Base-by-base conservation (phyloP, 371 early-diverging fungal species). In the Capillidium rhysosporum region DNA sequence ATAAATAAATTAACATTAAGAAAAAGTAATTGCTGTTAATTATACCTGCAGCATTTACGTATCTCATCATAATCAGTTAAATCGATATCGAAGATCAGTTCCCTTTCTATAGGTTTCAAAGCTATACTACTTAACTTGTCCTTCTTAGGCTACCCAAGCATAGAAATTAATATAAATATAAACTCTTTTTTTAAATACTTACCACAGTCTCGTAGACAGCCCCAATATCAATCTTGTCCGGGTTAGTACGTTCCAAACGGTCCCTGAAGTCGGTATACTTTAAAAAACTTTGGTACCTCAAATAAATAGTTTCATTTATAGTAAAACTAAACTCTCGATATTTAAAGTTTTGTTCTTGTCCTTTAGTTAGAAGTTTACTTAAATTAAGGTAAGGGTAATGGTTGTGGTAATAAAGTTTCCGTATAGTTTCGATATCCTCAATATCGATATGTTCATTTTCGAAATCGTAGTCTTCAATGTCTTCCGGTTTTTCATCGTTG, bases 51-150 rank as follows among this genome's bases (percentile, higher is more conserved):
- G 62, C 98, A 98, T 0, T 85, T 89, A 59, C 98, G 77, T 34
- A 90, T 73, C 34, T 93, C 92, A 65, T 94, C 92, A 65, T 99
- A 99, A 68, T 99, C 99, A 0, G 98, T 98, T 85, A 99, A 86
- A 77, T 99, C 99, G 57, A 99, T 92, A 85, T 99, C 98, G 72
- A 99, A 92, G n/a, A 98, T 95, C 9, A 99, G 70, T 64, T 99
- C 99, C 59, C 89, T 84, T 51, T 82, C 76, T 18, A 81, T 61
- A 0, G 94, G 84, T 10, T 67, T 64, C 57, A 92, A 89, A 1
- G 77, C 80, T 2, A 70, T 74, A 4, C 81, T 75, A 43, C 69
- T 67, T 14, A 87, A 68, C 10, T 75, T 72, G 59, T 83, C 86
- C 53, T 80, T 84, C 53, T 73, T 81, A 9, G 94, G 93, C 76